Conservation (phyloP, 2,329 filamentous ascomycete genomes). For the Colletotrichum echinochloae region DNA sequence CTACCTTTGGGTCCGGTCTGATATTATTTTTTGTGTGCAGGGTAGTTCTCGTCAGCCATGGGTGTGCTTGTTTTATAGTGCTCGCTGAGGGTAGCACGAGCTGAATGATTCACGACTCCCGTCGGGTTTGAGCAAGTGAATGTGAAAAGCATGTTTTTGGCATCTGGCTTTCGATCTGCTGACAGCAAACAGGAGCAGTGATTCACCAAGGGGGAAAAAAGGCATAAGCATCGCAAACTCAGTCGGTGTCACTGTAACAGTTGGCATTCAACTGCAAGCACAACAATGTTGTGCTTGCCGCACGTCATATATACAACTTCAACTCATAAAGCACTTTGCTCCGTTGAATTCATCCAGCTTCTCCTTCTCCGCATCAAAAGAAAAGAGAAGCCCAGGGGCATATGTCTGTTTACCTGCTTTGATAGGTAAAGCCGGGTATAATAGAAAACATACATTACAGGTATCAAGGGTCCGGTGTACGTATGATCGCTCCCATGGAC, state of each 20-base stretch:
- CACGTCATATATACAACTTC: slow-evolving; percentile 28
- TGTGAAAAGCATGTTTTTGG: slow-evolving; percentile 2
- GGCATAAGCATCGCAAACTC: neutral
- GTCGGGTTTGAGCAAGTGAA: neutral
- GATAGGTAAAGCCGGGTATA: slow-evolving; percentile 37
- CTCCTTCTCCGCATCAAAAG: neutral
- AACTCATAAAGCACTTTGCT: slow-evolving; percentile 1
- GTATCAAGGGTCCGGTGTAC: slow-evolving; percentile 38
- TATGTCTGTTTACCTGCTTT: slow-evolving; percentile 22
- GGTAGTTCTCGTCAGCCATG: neutral
- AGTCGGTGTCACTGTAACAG: neutral
- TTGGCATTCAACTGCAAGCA: slow-evolving; percentile 24
- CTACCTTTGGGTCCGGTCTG: neutral
- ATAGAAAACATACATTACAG: slow-evolving; percentile 42
- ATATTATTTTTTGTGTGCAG: neutral
- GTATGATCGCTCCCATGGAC: slow-evolving; percentile 32
- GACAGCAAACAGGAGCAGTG: neutral
- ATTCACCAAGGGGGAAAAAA: neutral
- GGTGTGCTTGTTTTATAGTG: neutral
- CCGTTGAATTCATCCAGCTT: neutral
- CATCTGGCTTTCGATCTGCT: neutral
- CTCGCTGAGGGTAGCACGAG: neutral
- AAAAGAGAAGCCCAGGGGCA: neutral
- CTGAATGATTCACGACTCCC: neutral
- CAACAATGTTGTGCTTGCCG: slow-evolving; percentile 11